Conservation (phyloP, 208 protist species). For the Trypanosoma rangeli region DNA sequence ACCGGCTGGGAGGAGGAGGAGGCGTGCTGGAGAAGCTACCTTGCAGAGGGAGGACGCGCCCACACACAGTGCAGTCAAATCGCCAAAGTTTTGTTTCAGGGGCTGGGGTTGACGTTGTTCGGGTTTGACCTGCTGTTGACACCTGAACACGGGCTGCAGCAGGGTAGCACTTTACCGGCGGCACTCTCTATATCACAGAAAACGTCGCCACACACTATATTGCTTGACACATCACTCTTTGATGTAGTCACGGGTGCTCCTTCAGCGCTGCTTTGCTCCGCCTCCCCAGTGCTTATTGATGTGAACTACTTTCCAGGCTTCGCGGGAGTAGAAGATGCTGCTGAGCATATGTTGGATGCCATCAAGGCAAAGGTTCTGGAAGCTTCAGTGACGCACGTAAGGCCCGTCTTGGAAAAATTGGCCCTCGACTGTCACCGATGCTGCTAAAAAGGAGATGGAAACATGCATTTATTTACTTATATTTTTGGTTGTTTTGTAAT, state of each 20-base stretch:
- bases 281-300: constrained; percentile 70
- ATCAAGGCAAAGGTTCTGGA: constrained; percentile 26
- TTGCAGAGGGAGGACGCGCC: constrained; percentile 48
- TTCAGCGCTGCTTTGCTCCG: constrained; percentile 47
- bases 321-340: constrained; percentile 48
- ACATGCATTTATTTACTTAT: not conserved
- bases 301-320: constrained; percentile 90
- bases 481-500: not conserved
- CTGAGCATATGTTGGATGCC: constrained; percentile 48
- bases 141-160: constrained; percentile 34
- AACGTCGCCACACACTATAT: not conserved
- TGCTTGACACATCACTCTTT: constrained; percentile 35
- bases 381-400: not conserved
- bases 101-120: constrained; percentile 63
- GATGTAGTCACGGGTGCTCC: constrained; percentile 55
- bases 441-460: constrained; percentile 2
- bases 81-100: constrained; percentile 35
- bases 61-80: constrained; percentile 40
- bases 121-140: constrained; percentile 85
- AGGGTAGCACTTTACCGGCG: not conserved
- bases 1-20: constrained; percentile 12
- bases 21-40: constrained; percentile 47
- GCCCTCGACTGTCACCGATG: not conserved
- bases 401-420: not conserved
- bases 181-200: not conserved